Evolutionary conservation across 2,329 filamentous ascomycete genomes (phyloP).

Genomic region (Epichloe typhina): DNA sequence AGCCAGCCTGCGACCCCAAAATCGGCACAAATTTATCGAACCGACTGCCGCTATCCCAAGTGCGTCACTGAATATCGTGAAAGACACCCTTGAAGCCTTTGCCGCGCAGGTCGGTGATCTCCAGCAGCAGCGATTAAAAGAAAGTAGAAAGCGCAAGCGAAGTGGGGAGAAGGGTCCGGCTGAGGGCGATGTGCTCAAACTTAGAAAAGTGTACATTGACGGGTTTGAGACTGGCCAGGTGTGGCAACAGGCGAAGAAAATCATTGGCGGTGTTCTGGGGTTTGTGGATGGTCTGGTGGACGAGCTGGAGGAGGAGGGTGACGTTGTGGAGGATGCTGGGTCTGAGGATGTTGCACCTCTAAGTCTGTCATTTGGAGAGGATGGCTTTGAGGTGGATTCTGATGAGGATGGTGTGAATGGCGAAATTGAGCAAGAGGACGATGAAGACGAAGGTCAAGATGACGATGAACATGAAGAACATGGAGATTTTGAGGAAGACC

Average conservation of each 20-base stretch:
- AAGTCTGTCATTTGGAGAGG: slow-evolving; percentile 14
- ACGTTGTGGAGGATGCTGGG: slow-evolving; percentile 18
- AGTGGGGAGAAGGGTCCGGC: slow-evolving; percentile 29
- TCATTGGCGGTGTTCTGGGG: slow-evolving; percentile 47
- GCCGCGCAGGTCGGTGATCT: slow-evolving; percentile 60
- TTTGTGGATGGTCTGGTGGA: slow-evolving; percentile 34
- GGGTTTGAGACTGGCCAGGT: slow-evolving; percentile 83
- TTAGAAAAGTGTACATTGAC: slow-evolving; percentile 72
- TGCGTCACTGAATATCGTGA: slow-evolving; percentile 62
- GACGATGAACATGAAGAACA: slow-evolving; percentile 20
- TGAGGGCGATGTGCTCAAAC: slow-evolving; percentile 46
- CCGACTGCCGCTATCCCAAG: slow-evolving; percentile 54
- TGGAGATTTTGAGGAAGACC: slow-evolving; percentile 11
- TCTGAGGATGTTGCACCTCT: slow-evolving; percentile 20
- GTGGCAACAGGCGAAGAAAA: slow-evolving; percentile 83
- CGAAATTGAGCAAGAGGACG: slow-evolving; percentile 7
- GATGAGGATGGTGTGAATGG: slow-evolving; percentile 18
- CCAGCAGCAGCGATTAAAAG: slow-evolving; percentile 55
- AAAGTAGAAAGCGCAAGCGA: slow-evolving; percentile 68
- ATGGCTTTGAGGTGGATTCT: slow-evolving; percentile 19
- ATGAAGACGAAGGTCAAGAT: slow-evolving; percentile 12
- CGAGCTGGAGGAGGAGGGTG: slow-evolving; percentile 38
- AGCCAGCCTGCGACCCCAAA: slow-evolving; percentile 41
- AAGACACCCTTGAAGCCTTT: slow-evolving; percentile 65
- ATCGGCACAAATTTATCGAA: slow-evolving; percentile 65